Evolutionary conservation across 2,329 filamentous ascomycete species (phyloP).

Genomic region (Tympanopsis confertula): DNA sequence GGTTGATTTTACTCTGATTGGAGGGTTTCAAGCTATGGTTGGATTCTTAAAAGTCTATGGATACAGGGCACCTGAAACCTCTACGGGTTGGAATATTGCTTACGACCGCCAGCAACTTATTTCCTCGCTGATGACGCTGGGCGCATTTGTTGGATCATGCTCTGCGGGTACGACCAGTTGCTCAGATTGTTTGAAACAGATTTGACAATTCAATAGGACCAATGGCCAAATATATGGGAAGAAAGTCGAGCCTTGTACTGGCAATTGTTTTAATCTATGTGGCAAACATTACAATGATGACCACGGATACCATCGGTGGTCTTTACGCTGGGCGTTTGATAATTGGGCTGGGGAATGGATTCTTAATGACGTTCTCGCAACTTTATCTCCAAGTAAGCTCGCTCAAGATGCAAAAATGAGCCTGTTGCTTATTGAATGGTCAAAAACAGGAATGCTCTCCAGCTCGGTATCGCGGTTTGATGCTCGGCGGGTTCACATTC

Average conservation of each 20-base stretch:
- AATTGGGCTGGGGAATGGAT: conserved; percentile 42
- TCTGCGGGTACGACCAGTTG: conserved; percentile 24
- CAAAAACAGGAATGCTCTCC: conserved; percentile 32
- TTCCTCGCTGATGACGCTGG: conserved; percentile 33
- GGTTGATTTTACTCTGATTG: too few relatives aligned
- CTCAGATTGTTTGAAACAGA: conserved; percentile 20
- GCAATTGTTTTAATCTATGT: conserved; percentile 35
- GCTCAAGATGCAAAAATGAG: background rate
- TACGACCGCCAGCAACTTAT: conserved; percentile 32
- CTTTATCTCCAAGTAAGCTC: conserved; percentile 30
- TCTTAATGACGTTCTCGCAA: conserved; percentile 43
- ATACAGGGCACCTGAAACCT: conserved; percentile 16
- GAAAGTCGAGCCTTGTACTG: conserved; percentile 28
- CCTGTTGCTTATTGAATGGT: conserved; percentile 1
- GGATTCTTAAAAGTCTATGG: conserved; percentile 29
- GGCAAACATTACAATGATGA: conserved; percentile 46
- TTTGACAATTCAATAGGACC: conserved; percentile 25
- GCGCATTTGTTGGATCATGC: conserved; percentile 29
- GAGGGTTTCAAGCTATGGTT: too few relatives aligned
- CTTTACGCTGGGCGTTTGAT: conserved; percentile 42
- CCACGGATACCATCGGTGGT: conserved; percentile 35
- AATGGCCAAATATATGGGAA: conserved; percentile 26
- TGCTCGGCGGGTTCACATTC: conserved; percentile 33
- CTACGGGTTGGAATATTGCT: conserved; percentile 31
- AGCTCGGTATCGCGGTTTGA: conserved; percentile 34